Evolutionary conservation across 768 basidiomycete genomes (phyloP), one percentile per base, ranked within the genome.

Genomic region (Hericium coralloides): DNA sequence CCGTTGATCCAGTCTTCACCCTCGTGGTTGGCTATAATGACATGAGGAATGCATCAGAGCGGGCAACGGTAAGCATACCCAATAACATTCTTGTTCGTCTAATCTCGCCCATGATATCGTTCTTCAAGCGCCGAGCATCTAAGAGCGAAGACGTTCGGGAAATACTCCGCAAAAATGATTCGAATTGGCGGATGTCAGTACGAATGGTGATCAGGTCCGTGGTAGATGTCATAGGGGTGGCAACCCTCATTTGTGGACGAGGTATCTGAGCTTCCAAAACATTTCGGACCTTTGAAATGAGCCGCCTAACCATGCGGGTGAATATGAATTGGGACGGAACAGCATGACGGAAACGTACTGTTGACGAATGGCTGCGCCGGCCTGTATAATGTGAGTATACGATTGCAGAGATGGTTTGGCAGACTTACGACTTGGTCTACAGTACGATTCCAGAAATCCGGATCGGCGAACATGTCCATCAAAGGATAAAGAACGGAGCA

Each of bases 371-470:
- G 80, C 82, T 52, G 78, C 82, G n/a, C 81, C 81, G n/a, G 83
- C 83, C 81, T 84, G 48, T 18, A 31, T 4, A 36, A 55, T 31
- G 55, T 61, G 22, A 64, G 56, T 9, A 25, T 3, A 9, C 48
- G 6, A 48, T 38, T 23, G 10, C 14, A n/a, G 47, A 52, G n/a
- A 8, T 37, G 25, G 37, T 31, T 20, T 18, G 49, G 41, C 43
- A 43, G 50, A 75, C 91, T 72, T 68, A 93, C 95, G 73, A 91
- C 82, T 72, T 94, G 86, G 69, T 98, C 95, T 52, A 98, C 89
- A 38, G 83, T 81, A 57, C 83, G 78, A 72, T 99, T 99, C 94
- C 94, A 98, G 62, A 97, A 97, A 69, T 99, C 97, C 4, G 94
- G 92, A 68, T 99, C 97, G 26, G 89, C 79, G 38, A 98, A 67